A percentile compares a stretch with the other conserved stretches of the same genome.
phyloP scores from a whole-genome alignment of 345 rosid species.

The Psidium guajava region DNA sequence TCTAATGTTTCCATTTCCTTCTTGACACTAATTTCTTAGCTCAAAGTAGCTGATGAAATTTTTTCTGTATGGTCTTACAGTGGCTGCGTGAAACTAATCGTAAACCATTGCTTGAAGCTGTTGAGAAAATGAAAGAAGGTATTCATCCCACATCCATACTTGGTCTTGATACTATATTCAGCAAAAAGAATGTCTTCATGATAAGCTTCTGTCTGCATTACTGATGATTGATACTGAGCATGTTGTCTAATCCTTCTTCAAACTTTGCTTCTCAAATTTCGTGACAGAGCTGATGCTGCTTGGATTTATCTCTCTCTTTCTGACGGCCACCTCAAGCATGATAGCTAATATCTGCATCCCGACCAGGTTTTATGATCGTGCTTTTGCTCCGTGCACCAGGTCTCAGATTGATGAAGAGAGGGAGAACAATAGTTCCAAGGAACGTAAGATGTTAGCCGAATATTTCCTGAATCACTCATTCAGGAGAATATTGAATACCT shows the following conservation, averaged over 20 bases:
- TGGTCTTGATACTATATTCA: neutral
- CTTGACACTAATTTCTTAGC: neutral
- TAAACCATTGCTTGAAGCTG: slow-evolving; percentile 70
- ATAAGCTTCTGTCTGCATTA: neutral
- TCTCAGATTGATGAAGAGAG: slow-evolving; percentile 41
- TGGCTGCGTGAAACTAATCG: slow-evolving; percentile 75
- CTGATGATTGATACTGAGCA: neutral
- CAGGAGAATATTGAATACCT: slow-evolving; percentile 46
- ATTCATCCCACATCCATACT: neutral
- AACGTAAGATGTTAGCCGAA: slow-evolving; percentile 36
- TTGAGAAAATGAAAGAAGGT: slow-evolving; percentile 99
- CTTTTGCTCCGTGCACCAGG: slow-evolving; percentile 70
- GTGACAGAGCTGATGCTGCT: slow-evolving; percentile 91
- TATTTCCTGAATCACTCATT: slow-evolving; percentile 17
- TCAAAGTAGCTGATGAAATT: neutral
- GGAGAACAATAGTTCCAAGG: slow-evolving; percentile 34
- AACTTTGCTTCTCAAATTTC: slow-evolving; percentile 2
- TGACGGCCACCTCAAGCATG: slow-evolving; percentile 70
- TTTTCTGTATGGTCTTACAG: slow-evolving; percentile 24
- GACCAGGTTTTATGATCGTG: slow-evolving; percentile 61
- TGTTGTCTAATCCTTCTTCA: neutral
- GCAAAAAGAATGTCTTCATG: neutral
- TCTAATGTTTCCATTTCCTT: neutral
- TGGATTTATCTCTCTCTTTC: slow-evolving; percentile 90
- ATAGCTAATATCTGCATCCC: slow-evolving; percentile 85